Percentiles rank a stretch among this genome's conserved stretches.
Evolutionary conservation across 768 basidiomycete genomes (phyloP).

Genomic region (Mycena amicta): DNA sequence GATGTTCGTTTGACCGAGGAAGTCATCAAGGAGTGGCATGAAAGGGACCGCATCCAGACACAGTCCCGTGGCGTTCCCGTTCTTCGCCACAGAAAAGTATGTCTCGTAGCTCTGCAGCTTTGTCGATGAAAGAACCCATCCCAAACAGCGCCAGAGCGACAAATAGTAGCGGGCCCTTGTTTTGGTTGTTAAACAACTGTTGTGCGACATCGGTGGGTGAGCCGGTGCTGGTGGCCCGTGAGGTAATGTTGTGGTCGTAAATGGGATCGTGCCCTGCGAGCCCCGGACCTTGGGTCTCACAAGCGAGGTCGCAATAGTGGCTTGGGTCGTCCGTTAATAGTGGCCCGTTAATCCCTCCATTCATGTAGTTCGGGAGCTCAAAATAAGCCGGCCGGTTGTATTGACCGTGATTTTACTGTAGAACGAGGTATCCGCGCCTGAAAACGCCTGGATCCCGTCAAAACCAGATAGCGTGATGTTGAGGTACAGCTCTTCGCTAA

Average conservation of each 20-base stretch:
- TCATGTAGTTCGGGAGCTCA: conserved; percentile 2
- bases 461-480: not conserved
- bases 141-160: not conserved
- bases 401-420: not conserved
- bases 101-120: not conserved
- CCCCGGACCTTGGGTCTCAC: not conserved
- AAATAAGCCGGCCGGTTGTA: not conserved
- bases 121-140: not conserved
- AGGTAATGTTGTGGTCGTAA: not conserved
- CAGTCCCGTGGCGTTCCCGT: not conserved
- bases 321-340: not conserved
- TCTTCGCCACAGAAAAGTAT: not conserved
- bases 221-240: not conserved
- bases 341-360: not conserved
- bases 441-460: not conserved
- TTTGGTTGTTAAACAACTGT: not conserved
- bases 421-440: not conserved
- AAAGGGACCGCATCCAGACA: not conserved
- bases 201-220: not conserved
- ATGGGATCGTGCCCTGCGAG: not conserved
- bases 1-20: not conserved
- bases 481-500: not conserved
- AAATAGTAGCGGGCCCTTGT: not conserved
- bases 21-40: not conserved
- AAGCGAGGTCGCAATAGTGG: not conserved